Percentiles rank a stretch among this genome's conserved stretches.
Evolutionary conservation across 2,329 filamentous ascomycete species (phyloP).

Genomic region (Juglanconis oblonga): DNA sequence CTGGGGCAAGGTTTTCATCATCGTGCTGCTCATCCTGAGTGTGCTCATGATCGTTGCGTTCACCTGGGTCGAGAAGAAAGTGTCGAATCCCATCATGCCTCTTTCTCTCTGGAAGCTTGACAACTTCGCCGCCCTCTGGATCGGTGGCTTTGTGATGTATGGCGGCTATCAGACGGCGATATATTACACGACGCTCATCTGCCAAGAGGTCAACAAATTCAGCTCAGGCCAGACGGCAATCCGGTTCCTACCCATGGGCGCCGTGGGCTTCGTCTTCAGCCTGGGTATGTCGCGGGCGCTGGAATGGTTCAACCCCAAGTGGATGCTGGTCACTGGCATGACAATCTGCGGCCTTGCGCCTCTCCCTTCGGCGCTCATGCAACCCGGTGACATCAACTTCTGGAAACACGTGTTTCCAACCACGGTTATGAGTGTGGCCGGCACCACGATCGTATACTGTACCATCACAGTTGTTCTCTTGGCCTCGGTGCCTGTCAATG

Average conservation of each 20-base stretch:
- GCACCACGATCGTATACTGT: slow-evolving; percentile 38
- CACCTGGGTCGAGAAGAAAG: slow-evolving; percentile 38
- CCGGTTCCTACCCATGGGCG: slow-evolving; percentile 39
- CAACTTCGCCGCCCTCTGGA: slow-evolving; percentile 43
- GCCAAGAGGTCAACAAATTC: slow-evolving; percentile 36
- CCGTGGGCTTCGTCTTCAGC: slow-evolving; percentile 34
- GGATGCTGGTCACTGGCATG: slow-evolving; percentile 33
- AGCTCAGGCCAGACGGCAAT: slow-evolving; percentile 36
- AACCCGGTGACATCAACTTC: slow-evolving; percentile 21
- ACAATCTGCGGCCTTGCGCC: slow-evolving; percentile 34
- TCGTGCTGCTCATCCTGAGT: slow-evolving; percentile 36
- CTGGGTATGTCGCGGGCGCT: slow-evolving; percentile 33
- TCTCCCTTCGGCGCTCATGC: slow-evolving; percentile 29
- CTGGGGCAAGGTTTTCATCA: slow-evolving; percentile 42
- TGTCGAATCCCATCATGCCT: slow-evolving; percentile 43
- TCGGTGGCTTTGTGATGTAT: slow-evolving; percentile 41
- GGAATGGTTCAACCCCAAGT: slow-evolving; percentile 35
- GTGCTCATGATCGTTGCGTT: slow-evolving; percentile 36
- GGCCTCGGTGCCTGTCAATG: slow-evolving; percentile 36
- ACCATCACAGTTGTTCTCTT: slow-evolving; percentile 39
- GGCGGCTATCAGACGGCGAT: slow-evolving; percentile 40
- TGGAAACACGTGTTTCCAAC: slow-evolving; percentile 38
- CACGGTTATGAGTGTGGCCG: slow-evolving; percentile 36
- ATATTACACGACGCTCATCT: slow-evolving; percentile 39
- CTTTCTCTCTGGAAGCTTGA: slow-evolving; percentile 41